Base-by-base conservation (phyloP, 441 rosid species). In the Adansonia rubrostipa region DNA sequence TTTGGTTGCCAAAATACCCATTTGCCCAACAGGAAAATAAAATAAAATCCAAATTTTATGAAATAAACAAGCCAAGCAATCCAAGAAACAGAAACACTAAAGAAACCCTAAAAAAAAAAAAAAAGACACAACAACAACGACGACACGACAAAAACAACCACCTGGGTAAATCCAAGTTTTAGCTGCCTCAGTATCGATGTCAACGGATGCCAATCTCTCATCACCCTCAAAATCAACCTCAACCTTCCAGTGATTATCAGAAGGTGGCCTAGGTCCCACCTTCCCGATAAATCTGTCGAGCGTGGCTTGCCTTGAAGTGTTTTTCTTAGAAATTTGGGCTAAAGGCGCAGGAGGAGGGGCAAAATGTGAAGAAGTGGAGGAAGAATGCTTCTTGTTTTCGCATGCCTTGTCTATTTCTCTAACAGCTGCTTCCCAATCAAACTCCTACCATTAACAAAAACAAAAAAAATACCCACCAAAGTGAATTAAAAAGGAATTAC, bases 391-490 rank as follows among this genome's bases (percentile, higher is more conserved):
- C 5, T 84, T 67, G 19, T 48, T 83, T 75, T 85, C 22, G 74
- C 93, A 93, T 1, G 92, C 96, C 78, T 86, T 84, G 33, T 95
- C 97, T 74, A 95, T 93, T 86, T 88, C 95, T 84, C 86, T 87
- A 4, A 89, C 96, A 2, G 99, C 97, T 22, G 97, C 97, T 82
- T 95, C 99, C 99, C 98, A 95, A 83, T 95, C 98, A 73, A 95
- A 91, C 54, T 85, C 92, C 94, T 92, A 48, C 28, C 5, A 3
- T 50, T 48, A 13, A 9, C 2, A 24, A 14, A 24, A 40, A 66
- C 53, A 63, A 70, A 63, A 63, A n/a, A 50, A 50, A 70, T 14
- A 7, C 17, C 56, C 62, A 51, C 15, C 9, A 28, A 50, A 42
- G 15, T 24, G 4, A 63, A 58, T 40, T 15, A 10, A 13, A 57